Base-by-base conservation (phyloP, 2,329 filamentous ascomycete species). In the Aspergillus thermomutatus region DNA sequence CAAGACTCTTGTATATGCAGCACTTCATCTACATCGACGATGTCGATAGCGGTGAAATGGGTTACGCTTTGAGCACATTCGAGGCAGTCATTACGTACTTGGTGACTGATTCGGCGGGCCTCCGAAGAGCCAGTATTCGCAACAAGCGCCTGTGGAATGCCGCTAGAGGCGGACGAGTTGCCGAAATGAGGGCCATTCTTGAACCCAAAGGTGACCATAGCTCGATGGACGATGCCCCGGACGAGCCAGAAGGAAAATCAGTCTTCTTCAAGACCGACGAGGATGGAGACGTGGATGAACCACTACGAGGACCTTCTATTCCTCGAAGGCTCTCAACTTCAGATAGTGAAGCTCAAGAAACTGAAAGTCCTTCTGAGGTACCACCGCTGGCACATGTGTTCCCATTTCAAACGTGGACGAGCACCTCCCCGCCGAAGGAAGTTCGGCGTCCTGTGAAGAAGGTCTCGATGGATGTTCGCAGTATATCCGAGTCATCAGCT, bases 1-100 rank as follows among this genome's bases (percentile, higher is more conserved):
- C 94, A 3, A 85, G 93, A 21, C 78, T 99, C 49, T 82, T 89
- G n/a, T 99, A 97, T 71, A 96, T 97, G 82, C 89, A 93, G 46
- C 91, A 96, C 68, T 99, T 97, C 69, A 94, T 97, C 64, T 99
- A 96, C 74, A 92, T 96, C 51, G 94, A 97, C 66, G 94, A 99
- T 75, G 92, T 99, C 8, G 94, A 99, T 64, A 95, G 87, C 59
- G 94, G 94, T 50, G 94, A 99, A 75, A 88, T 95, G 80, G 94
- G 94, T 8, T 99, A 99, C 73, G 92, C 93, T 0, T 75, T 99
- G 51, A 97, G 93, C 73, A 99, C 94, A 0, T 91, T 97, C 58
- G 94, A 99, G 73, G 94, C 92, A 6, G 94, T 99, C 0, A 75
- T 99, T 34, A 87, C 91, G 1, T 97, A 99, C 70, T 83, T 99